Conservation (phyloP, 2,329 filamentous ascomycete genomes). For the Alternaria postmessia region DNA sequence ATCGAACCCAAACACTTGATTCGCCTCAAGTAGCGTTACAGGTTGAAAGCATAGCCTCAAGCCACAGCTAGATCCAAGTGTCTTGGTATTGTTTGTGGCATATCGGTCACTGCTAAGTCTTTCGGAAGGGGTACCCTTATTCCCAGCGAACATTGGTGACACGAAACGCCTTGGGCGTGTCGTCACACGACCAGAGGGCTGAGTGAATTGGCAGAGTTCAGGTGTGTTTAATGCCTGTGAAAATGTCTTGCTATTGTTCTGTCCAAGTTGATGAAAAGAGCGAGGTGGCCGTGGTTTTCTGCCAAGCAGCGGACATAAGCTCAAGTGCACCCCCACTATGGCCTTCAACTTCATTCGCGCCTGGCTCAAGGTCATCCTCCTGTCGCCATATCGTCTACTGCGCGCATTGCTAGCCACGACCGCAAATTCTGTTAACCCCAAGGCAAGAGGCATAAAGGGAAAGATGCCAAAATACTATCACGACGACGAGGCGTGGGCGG, state of each 20-base stretch:
- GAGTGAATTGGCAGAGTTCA: neutral
- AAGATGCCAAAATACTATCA: constrained; percentile 59
- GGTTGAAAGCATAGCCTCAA: neutral
- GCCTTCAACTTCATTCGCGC: constrained; percentile 25
- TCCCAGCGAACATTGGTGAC: neutral
- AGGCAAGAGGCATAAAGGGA: constrained; percentile 9
- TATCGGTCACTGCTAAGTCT: neutral
- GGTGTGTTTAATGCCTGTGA: neutral
- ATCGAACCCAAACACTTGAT: neutral
- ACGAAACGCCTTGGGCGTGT: neutral
- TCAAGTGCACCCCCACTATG: constrained; percentile 25
- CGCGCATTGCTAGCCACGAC: constrained; percentile 11
- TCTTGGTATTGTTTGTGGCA: constrained; percentile 13
- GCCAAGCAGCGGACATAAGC: constrained; percentile 24
- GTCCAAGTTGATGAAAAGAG: constrained; percentile 17
- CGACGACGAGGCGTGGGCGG: constrained; percentile 80
- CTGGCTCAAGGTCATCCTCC: constrained; percentile 22
- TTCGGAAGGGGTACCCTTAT: neutral
- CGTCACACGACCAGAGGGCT: neutral
- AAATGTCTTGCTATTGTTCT: constrained; percentile 28
- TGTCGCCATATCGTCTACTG: constrained; percentile 22
- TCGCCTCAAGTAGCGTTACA: neutral
- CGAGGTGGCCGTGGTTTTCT: constrained; percentile 6
- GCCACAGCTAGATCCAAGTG: neutral
- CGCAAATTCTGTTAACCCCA: neutral